Evolutionary conservation across 371 early-diverging fungal species (phyloP).

Genomic region (Lichtheimia hyalospora): DNA sequence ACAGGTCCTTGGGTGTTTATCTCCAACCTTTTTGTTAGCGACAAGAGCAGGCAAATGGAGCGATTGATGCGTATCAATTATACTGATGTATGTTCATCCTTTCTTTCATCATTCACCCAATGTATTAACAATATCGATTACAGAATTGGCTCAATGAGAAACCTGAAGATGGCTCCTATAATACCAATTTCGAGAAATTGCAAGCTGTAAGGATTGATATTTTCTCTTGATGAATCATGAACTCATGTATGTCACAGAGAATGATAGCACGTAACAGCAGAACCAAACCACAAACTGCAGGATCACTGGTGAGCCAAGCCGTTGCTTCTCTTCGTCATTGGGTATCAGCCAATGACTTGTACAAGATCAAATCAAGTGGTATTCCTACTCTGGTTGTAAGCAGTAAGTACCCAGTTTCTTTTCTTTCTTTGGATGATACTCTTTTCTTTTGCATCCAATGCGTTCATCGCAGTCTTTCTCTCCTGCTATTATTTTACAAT

Average conservation of each 20-base stretch:
- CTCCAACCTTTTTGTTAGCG: conserved; percentile 18
- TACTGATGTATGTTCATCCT: conserved; percentile 11
- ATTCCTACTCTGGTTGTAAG: conserved; percentile 17
- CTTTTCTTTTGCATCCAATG: background rate
- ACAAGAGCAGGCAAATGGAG: conserved; percentile 15
- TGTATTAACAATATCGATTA: background rate
- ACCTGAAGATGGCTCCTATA: conserved; percentile 11
- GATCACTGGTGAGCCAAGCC: conserved; percentile 26
- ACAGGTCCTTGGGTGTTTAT: conserved; percentile 20
- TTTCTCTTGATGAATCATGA: too few relatives aligned
- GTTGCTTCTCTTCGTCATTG: conserved; percentile 26
- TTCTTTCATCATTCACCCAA: background rate
- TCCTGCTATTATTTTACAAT: too few relatives aligned
- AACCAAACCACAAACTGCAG: conserved; percentile 20
- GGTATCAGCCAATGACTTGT: conserved; percentile 19
- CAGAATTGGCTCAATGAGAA: conserved; percentile 16
- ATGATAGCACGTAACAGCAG: conserved; percentile 6
- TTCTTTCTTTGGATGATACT: background rate
- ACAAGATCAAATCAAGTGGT: conserved; percentile 12
- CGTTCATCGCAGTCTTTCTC: too few relatives aligned
- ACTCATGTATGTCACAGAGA: too few relatives aligned
- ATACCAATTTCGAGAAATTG: conserved; percentile 24
- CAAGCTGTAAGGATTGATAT: conserved; percentile 8
- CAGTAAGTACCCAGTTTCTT: conserved; percentile 15
- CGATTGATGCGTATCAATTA: conserved; percentile 23